A percentile compares a stretch with the other conserved stretches of the same genome.
phyloP scores from a whole-genome alignment of 306 rosid genomes.

The Luffa acutangula region DNA sequence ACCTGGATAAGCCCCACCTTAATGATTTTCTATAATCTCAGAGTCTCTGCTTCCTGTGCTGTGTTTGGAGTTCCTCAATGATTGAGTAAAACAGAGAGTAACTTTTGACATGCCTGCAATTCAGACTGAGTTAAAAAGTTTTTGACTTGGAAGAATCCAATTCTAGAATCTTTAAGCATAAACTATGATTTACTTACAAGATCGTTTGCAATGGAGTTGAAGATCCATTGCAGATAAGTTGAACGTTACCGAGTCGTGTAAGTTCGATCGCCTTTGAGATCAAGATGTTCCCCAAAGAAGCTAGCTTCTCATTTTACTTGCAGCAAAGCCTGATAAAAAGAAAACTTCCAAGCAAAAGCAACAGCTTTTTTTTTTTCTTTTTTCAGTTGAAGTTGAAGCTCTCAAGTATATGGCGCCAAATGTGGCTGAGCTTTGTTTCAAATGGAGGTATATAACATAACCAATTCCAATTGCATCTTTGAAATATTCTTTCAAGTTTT shows the following conservation, averaged over 20 bases:
- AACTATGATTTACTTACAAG: neutral
- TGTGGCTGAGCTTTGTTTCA: neutral
- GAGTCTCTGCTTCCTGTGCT: neutral
- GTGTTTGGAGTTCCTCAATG: neutral
- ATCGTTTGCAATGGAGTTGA: neutral
- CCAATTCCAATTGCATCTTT: neutral
- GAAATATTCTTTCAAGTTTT: neutral
- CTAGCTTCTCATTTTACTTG: neutral
- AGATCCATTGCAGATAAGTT: too few relatives aligned
- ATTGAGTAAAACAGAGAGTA: neutral
- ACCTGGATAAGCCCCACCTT: neutral
- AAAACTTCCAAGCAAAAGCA: neutral
- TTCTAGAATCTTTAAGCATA: neutral
- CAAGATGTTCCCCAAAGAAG: neutral
- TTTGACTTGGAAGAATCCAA: neutral
- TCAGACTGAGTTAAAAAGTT: neutral
- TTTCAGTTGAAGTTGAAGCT: neutral
- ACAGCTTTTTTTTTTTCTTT: neutral
- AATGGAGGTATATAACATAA: neutral
- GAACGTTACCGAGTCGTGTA: neutral
- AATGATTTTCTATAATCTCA: neutral
- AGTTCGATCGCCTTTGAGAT: neutral
- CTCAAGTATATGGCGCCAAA: neutral
- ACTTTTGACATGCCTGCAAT: neutral
- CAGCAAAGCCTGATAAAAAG: neutral